A percentile compares a stretch with the other conserved stretches of the same genome.
Evolutionary conservation across 495 filamentous ascomycete species (phyloP).

Genomic region (Penicillium herquei): DNA sequence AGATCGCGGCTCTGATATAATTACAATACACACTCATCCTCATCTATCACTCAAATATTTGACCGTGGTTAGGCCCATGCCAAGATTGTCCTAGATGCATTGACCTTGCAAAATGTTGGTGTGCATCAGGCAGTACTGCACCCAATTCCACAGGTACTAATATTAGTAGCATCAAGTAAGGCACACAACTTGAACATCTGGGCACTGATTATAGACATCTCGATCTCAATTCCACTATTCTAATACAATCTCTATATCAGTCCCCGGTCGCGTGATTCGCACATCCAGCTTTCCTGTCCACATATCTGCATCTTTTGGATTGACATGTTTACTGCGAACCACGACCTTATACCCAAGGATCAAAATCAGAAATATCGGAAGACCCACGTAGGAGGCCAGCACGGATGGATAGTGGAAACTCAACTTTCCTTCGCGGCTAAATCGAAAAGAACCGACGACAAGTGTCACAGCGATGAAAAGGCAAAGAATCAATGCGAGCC

Average conservation of each 20-base stretch:
- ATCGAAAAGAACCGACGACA: constrained; percentile 64
- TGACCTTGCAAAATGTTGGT: no score
- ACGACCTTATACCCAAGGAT: constrained; percentile 66
- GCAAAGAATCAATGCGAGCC: constrained; percentile 61
- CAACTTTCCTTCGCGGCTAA: constrained; percentile 27
- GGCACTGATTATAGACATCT: background rate
- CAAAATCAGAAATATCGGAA: constrained; percentile 70
- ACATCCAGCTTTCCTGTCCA: constrained; percentile 45
- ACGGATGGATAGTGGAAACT: constrained; percentile 63
- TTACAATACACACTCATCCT: background rate
- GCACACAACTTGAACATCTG: background rate
- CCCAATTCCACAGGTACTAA: no score
- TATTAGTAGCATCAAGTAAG: no score
- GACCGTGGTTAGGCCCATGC: no score
- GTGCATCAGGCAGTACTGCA: no score
- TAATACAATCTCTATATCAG: background rate
- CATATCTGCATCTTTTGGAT: constrained; percentile 58
- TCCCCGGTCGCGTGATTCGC: background rate
- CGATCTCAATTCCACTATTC: background rate
- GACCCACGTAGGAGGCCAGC: constrained; percentile 73
- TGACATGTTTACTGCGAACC: constrained; percentile 48
- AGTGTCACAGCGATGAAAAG: constrained; percentile 70
- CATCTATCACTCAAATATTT: no score
- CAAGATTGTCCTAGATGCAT: no score
- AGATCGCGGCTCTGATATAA: no score